Conservation (phyloP, 1,284 basidiomycete species). For the Xerocomus nothofagi region DNA sequence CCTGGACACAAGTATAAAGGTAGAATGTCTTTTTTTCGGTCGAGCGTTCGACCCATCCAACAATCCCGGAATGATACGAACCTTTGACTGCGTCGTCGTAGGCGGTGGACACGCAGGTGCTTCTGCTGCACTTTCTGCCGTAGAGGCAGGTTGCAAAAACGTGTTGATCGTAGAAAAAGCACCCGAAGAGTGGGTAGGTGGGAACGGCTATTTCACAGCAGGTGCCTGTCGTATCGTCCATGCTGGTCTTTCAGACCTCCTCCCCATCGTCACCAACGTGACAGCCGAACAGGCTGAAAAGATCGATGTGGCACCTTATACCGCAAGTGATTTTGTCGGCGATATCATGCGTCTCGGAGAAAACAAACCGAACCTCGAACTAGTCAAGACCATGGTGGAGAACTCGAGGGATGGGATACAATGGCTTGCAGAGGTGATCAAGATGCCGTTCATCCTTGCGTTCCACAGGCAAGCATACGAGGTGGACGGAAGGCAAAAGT, state of each 20-base stretch:
- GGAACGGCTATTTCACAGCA: slow-evolving; percentile 71
- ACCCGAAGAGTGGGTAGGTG: slow-evolving; percentile 61
- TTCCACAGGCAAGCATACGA: slow-evolving; percentile 69
- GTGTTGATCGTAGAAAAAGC: slow-evolving; percentile 68
- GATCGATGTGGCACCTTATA: slow-evolving; percentile 62
- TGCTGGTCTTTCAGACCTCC: slow-evolving; percentile 54
- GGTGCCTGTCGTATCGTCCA: slow-evolving; percentile 65
- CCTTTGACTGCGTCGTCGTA: slow-evolving; percentile 58
- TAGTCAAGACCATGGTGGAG: slow-evolving; percentile 56
- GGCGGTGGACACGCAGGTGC: slow-evolving; percentile 71
- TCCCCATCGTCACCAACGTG: slow-evolving; percentile 53
- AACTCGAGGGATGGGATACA: slow-evolving; percentile 52
- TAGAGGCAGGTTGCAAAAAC: slow-evolving; percentile 55
- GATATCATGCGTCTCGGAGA: slow-evolving; percentile 62
- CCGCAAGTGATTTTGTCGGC: slow-evolving; percentile 48
- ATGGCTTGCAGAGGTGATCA: slow-evolving; percentile 54
- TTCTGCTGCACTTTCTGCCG: slow-evolving; percentile 61
- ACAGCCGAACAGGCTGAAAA: slow-evolving; percentile 41
- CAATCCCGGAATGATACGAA: slow-evolving; percentile 14
- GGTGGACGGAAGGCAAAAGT: slow-evolving; percentile 58
- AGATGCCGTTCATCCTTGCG: slow-evolving; percentile 57
- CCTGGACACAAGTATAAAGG: neutral
- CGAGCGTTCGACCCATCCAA: neutral
- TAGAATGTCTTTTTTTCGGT: neutral
- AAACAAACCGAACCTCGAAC: slow-evolving; percentile 45